Evolutionary conservation across 495 filamentous ascomycete species (phyloP).

Genomic region (Paragyromitra xinjiangensis): DNA sequence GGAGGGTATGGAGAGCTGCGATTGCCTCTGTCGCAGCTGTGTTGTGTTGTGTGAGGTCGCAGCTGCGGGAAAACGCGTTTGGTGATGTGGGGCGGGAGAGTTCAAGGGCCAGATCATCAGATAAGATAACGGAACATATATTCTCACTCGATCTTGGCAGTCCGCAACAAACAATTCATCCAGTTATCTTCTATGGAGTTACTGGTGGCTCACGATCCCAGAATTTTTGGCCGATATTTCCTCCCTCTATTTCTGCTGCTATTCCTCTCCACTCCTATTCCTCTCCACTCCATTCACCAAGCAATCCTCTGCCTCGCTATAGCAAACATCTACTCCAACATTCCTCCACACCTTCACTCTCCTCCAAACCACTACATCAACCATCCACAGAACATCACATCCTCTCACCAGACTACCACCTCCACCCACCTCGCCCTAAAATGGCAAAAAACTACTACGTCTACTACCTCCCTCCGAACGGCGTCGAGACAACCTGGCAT

Average conservation of each 20-base stretch:
- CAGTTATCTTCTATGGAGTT: neutral
- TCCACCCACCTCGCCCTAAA: neutral
- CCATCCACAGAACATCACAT: neutral
- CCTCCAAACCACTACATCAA: too few species aligned
- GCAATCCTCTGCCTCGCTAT: neutral
- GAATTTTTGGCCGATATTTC: too few species aligned
- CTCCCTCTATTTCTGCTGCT: neutral
- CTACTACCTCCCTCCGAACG: slow-evolving; percentile 7
- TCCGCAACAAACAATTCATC: neutral
- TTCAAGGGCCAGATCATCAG: neutral
- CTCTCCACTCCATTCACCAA: neutral
- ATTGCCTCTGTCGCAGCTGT: slow-evolving; percentile 10
- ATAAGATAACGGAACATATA: neutral
- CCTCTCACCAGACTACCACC: neutral
- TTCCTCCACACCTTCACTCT: too few species aligned
- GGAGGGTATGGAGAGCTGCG: neutral
- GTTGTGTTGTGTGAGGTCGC: slow-evolving; percentile 17
- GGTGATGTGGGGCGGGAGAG: slow-evolving; percentile 22
- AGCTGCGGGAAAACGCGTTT: slow-evolving; percentile 42
- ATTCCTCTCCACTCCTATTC: neutral
- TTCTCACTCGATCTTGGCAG: slow-evolving; percentile 32
- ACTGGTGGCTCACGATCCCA: neutral
- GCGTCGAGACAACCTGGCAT: neutral
- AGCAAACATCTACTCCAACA: neutral
- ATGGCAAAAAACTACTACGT: slow-evolving; percentile 17